Percentiles rank a stretch among this genome's conserved stretches.
phyloP scores from a whole-genome alignment of 2,329 filamentous ascomycete genomes.

The Polytolypa hystricis region DNA sequence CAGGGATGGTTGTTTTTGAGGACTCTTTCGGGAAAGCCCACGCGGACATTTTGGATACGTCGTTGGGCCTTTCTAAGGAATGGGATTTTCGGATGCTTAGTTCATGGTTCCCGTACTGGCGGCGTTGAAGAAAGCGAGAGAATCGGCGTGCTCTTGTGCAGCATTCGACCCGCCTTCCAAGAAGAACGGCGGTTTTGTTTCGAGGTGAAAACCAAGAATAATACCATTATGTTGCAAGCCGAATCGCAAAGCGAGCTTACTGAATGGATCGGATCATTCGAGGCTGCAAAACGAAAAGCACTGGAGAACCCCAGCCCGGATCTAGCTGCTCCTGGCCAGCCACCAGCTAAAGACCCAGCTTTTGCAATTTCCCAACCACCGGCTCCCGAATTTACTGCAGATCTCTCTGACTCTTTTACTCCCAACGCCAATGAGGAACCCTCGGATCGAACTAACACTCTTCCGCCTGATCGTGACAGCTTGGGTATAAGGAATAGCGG shows the following conservation, averaged over 20 bases:
- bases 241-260: slow-evolving; percentile 88
- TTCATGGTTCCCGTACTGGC: slow-evolving; percentile 65
- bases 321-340: slow-evolving; percentile 31
- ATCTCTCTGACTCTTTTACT: slow-evolving; percentile 55
- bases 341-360: slow-evolving; percentile 51
- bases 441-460: slow-evolving; percentile 52
- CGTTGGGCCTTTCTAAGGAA: slow-evolving; percentile 95
- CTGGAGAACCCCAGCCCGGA: slow-evolving; percentile 59
- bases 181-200: slow-evolving; percentile 96
- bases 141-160: slow-evolving; percentile 89
- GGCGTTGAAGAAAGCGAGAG: slow-evolving; percentile 94
- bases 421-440: slow-evolving; percentile 45
- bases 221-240: slow-evolving; percentile 77
- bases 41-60: slow-evolving; percentile 76
- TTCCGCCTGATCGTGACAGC: slow-evolving; percentile 53
- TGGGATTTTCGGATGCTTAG: slow-evolving; percentile 89
- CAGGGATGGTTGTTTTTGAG: slow-evolving; percentile 90
- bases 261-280: slow-evolving; percentile 88
- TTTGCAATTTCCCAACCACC: slow-evolving; percentile 86
- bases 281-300: slow-evolving; percentile 84
- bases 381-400: slow-evolving; percentile 82
- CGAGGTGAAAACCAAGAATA: slow-evolving; percentile 95
- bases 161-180: slow-evolving; percentile 76
- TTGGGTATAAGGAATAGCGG: slow-evolving; percentile 55
- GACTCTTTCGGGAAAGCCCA: slow-evolving; percentile 74